A percentile compares a stretch with the other conserved stretches of the same genome.
phyloP scores from a whole-genome alignment of 192 early-diverging fungal genomes.

The Entophlyctis helioformis region DNA sequence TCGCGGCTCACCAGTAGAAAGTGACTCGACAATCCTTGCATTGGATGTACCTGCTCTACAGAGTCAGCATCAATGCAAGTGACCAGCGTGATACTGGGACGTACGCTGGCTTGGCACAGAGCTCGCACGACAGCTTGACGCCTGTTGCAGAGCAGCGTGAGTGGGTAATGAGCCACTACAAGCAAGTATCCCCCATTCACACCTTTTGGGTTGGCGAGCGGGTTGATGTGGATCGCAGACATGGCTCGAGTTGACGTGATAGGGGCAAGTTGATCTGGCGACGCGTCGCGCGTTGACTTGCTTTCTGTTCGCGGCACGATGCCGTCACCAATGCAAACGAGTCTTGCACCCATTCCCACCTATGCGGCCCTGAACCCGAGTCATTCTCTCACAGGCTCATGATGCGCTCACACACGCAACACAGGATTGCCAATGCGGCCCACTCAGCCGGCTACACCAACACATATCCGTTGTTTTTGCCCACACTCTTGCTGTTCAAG shows the following conservation, averaged over 20 bases:
- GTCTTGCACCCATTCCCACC: too few species aligned
- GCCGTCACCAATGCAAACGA: too few species aligned
- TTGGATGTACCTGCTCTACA: constrained; percentile 24
- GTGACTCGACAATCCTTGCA: constrained; percentile 47
- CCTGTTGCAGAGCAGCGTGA: constrained; percentile 11
- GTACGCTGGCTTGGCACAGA: constrained; percentile 42
- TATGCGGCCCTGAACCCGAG: too few species aligned
- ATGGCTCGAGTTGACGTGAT: background rate
- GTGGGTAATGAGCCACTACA: background rate
- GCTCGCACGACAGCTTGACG: constrained; percentile 35
- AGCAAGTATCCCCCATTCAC: background rate
- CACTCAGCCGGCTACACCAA: too few species aligned
- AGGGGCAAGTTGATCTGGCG: too few species aligned
- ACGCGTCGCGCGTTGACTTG: too few species aligned
- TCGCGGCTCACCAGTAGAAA: constrained; percentile 37
- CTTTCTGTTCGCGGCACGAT: too few species aligned
- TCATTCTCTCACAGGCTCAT: too few species aligned
- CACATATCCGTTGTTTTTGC: too few species aligned
- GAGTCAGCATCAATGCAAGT: background rate
- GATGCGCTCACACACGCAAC: too few species aligned
- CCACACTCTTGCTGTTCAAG: too few species aligned
- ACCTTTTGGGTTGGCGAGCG: constrained; percentile 49
- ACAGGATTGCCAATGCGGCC: too few species aligned
- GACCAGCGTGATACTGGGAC: background rate
- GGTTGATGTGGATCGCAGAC: constrained; percentile 31